phyloP scores from a whole-genome alignment of 129 eudicot species.

The Centrapalus pauciflorus region DNA sequence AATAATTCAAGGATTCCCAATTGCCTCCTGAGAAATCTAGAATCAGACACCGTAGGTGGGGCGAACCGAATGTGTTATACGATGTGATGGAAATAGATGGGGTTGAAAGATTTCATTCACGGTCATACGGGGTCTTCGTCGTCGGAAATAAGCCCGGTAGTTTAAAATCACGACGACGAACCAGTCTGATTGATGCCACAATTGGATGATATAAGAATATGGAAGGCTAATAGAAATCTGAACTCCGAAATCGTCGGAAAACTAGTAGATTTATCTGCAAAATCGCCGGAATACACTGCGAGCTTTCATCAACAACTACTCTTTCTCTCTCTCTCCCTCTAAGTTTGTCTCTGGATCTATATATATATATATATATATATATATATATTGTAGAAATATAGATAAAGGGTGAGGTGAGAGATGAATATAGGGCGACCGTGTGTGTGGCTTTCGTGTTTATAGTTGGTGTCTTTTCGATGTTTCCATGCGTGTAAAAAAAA shows the following conservation, averaged over 20 bases:
- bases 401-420: not conserved
- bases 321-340: not conserved
- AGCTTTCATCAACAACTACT: constrained; percentile 7
- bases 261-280: not conserved
- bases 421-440: not conserved
- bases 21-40: not conserved
- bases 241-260: constrained; percentile 24
- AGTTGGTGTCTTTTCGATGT: no score
- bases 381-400: not conserved
- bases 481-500: no score
- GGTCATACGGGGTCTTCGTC: constrained; percentile 22
- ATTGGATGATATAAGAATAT: constrained; percentile 8
- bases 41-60: not conserved
- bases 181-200: not conserved
- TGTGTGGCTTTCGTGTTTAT: constrained; percentile 3
- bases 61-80: constrained; percentile 2
- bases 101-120: not conserved
- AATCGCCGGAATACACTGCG: constrained; percentile 11
- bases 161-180: constrained; percentile 13
- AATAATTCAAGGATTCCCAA: not conserved
- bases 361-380: not conserved
- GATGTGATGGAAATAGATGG: constrained; percentile 1
- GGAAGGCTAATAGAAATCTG: constrained; percentile 20
- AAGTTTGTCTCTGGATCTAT: no score
- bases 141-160: not conserved